phyloP scores from a whole-genome alignment of 2,329 filamentous ascomycete genomes.

The Hypoxylon sp. region DNA sequence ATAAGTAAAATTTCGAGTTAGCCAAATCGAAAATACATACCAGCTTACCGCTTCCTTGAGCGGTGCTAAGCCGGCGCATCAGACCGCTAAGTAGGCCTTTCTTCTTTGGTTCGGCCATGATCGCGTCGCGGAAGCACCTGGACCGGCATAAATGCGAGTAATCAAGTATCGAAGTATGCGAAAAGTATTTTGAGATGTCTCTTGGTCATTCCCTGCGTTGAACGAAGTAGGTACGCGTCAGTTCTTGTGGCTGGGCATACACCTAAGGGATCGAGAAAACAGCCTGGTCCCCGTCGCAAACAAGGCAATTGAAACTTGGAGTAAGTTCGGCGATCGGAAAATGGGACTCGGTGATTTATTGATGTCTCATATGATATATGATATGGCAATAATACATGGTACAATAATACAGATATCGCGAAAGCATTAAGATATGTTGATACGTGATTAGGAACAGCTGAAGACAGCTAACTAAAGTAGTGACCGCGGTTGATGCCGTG shows the following conservation, averaged over 20 bases:
- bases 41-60: constrained; percentile 56
- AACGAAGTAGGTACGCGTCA: constrained; percentile 49
- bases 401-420: constrained; percentile 1
- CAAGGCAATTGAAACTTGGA: constrained; percentile 30
- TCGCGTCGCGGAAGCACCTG: constrained; percentile 35
- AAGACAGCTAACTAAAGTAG: constrained; percentile 7
- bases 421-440: constrained; percentile 17
- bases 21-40: constrained; percentile 50
- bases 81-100: constrained; percentile 65
- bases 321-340: constrained; percentile 21
- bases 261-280: constrained; percentile 26
- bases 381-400: too few relatives aligned
- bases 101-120: constrained; percentile 57
- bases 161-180: constrained; percentile 22
- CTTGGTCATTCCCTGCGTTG: constrained; percentile 47
- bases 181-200: constrained; percentile 35
- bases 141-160: constrained; percentile 30
- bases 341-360: constrained; percentile 9
- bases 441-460: constrained; percentile 7
- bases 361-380: constrained; percentile 20
- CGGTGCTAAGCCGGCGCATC: constrained; percentile 64
- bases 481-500: constrained; percentile 15
- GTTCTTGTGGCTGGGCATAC: constrained; percentile 50
- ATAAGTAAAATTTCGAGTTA: constrained; percentile 40
- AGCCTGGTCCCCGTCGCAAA: constrained; percentile 19